Evolutionary conservation across 2,329 filamentous ascomycete species (phyloP).

Genomic region (Dothistroma septosporum): DNA sequence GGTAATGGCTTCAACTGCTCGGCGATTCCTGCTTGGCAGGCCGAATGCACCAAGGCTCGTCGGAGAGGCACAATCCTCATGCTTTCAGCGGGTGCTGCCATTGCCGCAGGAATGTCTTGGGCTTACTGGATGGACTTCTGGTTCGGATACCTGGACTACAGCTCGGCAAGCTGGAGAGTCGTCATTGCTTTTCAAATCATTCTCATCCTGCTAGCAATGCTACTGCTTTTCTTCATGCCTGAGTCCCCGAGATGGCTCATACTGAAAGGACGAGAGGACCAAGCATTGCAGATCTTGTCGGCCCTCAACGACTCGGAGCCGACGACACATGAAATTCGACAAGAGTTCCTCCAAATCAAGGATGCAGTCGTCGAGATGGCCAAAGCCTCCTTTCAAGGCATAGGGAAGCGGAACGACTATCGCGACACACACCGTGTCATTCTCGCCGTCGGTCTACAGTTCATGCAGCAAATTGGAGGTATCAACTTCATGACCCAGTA

Average conservation of each 20-base stretch:
- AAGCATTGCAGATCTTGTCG: constrained; percentile 46
- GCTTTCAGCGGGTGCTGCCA: constrained; percentile 46
- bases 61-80: constrained; percentile 46
- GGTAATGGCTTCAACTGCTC: constrained; percentile 43
- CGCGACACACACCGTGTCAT: constrained; percentile 35
- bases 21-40: constrained; percentile 46
- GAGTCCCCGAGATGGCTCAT: constrained; percentile 48
- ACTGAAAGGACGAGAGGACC: constrained; percentile 52
- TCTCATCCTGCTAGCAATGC: constrained; percentile 25
- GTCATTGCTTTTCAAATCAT: constrained; percentile 33
- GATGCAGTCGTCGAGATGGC: constrained; percentile 48
- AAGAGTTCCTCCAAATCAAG: constrained; percentile 51
- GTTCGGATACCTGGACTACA: constrained; percentile 30
- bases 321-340: constrained; percentile 44
- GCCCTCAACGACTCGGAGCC: constrained; percentile 46
- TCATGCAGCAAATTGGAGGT: constrained; percentile 36
- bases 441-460: constrained; percentile 35
- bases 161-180: constrained; percentile 32
- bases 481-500: constrained; percentile 42
- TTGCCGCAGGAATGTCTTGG: constrained; percentile 43
- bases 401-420: constrained; percentile 32
- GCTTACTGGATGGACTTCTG: constrained; percentile 39
- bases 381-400: constrained; percentile 30
- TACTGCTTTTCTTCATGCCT: constrained; percentile 27
- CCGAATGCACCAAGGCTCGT: constrained; percentile 46